Evolutionary conservation across 2,329 filamentous ascomycete species (phyloP).

Genomic region (Cladosporium phlei): DNA sequence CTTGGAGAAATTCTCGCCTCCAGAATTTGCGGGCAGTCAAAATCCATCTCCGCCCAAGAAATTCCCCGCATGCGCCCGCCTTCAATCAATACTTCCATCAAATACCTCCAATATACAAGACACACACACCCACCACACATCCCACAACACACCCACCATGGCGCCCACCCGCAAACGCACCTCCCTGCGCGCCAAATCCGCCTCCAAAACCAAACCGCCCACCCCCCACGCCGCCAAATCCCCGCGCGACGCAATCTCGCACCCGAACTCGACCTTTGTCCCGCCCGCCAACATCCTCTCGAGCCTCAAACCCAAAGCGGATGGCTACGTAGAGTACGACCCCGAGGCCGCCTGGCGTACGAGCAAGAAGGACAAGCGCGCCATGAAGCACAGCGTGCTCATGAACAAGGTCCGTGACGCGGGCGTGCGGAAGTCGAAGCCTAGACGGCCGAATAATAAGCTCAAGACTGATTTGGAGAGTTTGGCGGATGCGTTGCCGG

Average conservation of each 20-base stretch:
- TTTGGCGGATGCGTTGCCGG: conserved; percentile 75
- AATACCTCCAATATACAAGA: not conserved
- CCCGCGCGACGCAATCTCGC: conserved; percentile 46
- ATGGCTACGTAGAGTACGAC: conserved; percentile 37
- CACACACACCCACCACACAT: not conserved
- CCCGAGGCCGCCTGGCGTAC: conserved; percentile 58
- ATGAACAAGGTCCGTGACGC: conserved; percentile 46
- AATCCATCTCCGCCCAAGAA: not conserved
- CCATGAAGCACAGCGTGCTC: conserved; percentile 75
- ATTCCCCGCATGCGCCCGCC: not conserved
- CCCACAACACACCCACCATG: conserved; percentile 22
- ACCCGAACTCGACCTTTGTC: conserved; percentile 48
- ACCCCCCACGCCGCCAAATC: conserved; percentile 7
- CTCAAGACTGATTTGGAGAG: conserved; percentile 69
- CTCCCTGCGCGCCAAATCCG: conserved; percentile 54
- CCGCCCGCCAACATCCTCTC: conserved; percentile 18
- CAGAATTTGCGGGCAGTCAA: too few relatives aligned
- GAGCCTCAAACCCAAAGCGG: conserved; percentile 27
- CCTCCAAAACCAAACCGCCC: conserved; percentile 28
- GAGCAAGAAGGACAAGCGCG: conserved; percentile 77
- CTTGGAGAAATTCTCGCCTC: too few relatives aligned
- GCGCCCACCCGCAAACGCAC: conserved; percentile 50
- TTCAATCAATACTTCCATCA: not conserved
- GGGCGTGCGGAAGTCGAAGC: conserved; percentile 62
- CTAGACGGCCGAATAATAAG: conserved; percentile 42